Evolutionary conservation across 805 yeast genomes (phyloP), one percentile per base, ranked within the genome.

Genomic region (Clavispora asparagi): DNA sequence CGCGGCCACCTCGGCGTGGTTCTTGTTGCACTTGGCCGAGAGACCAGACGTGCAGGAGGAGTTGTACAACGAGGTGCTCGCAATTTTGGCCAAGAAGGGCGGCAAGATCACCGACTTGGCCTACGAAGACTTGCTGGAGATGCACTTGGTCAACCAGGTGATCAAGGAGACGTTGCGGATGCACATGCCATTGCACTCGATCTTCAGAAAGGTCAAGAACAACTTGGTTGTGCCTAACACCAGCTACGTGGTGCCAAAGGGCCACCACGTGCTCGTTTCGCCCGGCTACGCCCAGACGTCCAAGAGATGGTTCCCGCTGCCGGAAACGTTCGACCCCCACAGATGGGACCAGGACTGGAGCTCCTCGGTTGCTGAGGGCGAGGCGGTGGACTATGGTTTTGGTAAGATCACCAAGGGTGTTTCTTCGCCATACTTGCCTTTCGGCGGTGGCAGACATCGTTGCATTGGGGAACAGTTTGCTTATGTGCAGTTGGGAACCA

Each of bases 401-500:
- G 97, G 97, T 64, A 87, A 88, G 49, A 87, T 94, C 53, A 83
- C 96, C 40, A 94, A 94, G 72, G 99, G 98, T 71, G 98, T 92
- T 44, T 74, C 87, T 28, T 88, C 97, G 38, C 96, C 98, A 48
- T 94, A 89, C 71, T 80, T 94, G 64, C 99, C 99, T 46, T 94
- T 94, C 61, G 99, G 99, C 58, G 99, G 98, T 68, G 99, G 99
- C 56, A 87, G 99, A 78, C 99, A 94, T 68, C 86, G 99, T 74
- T 94, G 99, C 73, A 92, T 94, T 61, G 99, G 99, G 64, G 99
- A 94, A 71, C 98, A 92, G 65, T 94, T 94, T 71, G 99, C 99
- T 25, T 88, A 83, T 67, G 82, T 85, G 55, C 99, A 94, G 75
- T 78, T 94, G 54, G 96, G 96, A 42, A 83, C 94, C 42, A 75